Base-by-base conservation (phyloP, 495 filamentous ascomycete species). In the Aspergillus avenaceus region DNA sequence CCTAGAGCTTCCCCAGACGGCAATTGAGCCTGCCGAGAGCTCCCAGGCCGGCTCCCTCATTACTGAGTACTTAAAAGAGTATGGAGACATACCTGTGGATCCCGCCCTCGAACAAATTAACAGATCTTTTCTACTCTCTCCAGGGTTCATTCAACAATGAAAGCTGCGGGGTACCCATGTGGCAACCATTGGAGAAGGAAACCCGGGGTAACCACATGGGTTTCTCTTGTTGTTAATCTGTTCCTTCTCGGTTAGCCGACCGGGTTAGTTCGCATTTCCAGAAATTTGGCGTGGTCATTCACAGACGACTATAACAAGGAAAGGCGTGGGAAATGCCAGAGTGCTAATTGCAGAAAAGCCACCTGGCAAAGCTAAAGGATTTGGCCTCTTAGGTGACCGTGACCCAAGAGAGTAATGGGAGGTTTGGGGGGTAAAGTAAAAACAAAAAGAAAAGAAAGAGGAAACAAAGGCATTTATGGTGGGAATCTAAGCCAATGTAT, bases 31-130 rank as follows among this genome's bases (percentile, higher is more conserved):
- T 5, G 7, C 25, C 11, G 69, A 72, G 18, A 61, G 71, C 53
- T 58, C 63, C 24, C 67, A 48, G 50, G 53, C 37, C 53, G 64
- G 50, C 45, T 45, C 63, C 18, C 55, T 63, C 5, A 62, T 59
- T 13, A 52, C 58, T 21, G 57, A 56, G 38, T 42, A 51, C 23
- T 47, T 37, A 1, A 51, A 55, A 5, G 55, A 63, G 1, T 59
- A 64, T 45, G 54, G 53, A 6, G 69, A 73, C 3, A 69, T 78
- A 23, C 74, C 71, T 2, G 74, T 84, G 34, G 79, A 83, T 54
- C 79, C 80, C 26, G 66, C 70, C 1, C 59, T 83, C 29, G 54
- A 60, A 43, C 46, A 41, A 2, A 23, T 59, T 5, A 47, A 50
- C 36, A 23, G 31, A 8, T 62, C 59, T 9, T 42, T 54, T 19